phyloP scores from a whole-genome alignment of 352 stramenopile species.

The Phytophthora megakarya region DNA sequence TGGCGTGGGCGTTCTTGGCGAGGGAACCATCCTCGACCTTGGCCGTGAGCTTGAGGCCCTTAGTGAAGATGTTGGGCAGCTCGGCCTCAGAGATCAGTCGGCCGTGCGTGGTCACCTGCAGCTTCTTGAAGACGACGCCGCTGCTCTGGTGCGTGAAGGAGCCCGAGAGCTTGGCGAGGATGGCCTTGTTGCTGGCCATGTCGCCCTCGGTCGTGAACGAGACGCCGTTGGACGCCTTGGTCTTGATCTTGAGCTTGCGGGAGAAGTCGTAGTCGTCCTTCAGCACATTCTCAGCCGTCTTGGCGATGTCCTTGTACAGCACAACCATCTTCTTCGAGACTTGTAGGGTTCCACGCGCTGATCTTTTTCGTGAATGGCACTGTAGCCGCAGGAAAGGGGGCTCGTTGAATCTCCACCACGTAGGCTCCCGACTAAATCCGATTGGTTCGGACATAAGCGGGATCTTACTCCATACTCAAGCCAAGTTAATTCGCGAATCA shows the following conservation, averaged over 20 bases:
- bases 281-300: constrained; percentile 86
- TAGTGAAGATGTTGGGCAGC: constrained; percentile 78
- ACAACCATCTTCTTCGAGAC: constrained; percentile 49
- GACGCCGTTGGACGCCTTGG: constrained; percentile 85
- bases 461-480: constrained; percentile 5
- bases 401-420: constrained; percentile 24
- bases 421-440: constrained; percentile 42
- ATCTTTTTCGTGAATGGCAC: constrained; percentile 69
- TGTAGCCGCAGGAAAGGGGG: constrained; percentile 18
- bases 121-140: constrained; percentile 85
- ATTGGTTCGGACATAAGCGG: constrained; percentile 7
- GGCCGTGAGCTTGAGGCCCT: constrained; percentile 80
- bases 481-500: constrained; percentile 14
- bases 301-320: constrained; percentile 88
- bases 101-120: constrained; percentile 86
- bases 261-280: constrained; percentile 91
- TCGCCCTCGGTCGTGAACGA: constrained; percentile 87
- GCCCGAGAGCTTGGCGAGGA: constrained; percentile 82
- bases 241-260: constrained; percentile 92
- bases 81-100: constrained; percentile 79
- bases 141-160: constrained; percentile 68
- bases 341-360: constrained; percentile 28
- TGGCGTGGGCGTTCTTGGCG: constrained; percentile 79
- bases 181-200: constrained; percentile 87
- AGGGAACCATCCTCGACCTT: constrained; percentile 86